A percentile compares a stretch with the other conserved stretches of the same genome.
Conservation (phyloP, 768 basidiomycete species). For the Lepiota brunneoincarnata region DNA sequence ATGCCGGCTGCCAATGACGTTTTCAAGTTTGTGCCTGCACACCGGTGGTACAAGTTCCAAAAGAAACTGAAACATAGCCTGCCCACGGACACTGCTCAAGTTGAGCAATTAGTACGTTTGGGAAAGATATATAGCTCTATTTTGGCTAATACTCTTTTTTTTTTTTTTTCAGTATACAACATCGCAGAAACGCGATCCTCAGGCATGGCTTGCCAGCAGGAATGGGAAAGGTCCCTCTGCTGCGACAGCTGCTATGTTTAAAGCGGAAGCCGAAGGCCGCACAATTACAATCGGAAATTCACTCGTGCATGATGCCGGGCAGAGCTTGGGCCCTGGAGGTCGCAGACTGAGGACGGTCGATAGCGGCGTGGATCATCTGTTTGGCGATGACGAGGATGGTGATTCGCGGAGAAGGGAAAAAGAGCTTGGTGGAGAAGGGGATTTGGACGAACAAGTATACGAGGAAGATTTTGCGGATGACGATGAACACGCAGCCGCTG, state of each 20-base stretch:
- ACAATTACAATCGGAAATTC: constrained; percentile 38
- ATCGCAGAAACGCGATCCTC: constrained; percentile 74
- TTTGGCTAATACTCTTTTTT: constrained; percentile 19
- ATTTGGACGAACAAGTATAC: constrained; percentile 77
- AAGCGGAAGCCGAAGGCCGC: constrained; percentile 54
- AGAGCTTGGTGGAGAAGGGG: constrained; percentile 74
- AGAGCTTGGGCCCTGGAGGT: constrained; percentile 70
- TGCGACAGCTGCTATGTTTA: constrained; percentile 67
- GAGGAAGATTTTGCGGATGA: constrained; percentile 88
- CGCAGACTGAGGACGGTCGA: constrained; percentile 66
- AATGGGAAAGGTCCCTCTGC: constrained; percentile 56
- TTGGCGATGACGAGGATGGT: constrained; percentile 63
- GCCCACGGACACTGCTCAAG: constrained; percentile 61
- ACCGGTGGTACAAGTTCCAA: constrained; percentile 92
- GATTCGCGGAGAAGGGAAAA: constrained; percentile 44
- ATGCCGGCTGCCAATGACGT: constrained; percentile 79
- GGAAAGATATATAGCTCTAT: constrained; percentile 18
- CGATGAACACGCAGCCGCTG: constrained; percentile 73
- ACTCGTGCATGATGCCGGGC: constrained; percentile 45
- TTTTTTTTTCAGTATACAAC: constrained; percentile 38
- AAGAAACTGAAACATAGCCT: constrained; percentile 77
- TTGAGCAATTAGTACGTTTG: constrained; percentile 57
- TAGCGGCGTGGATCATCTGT: constrained; percentile 56
- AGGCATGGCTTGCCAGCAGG: constrained; percentile 67
- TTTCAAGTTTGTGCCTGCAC: constrained; percentile 85